These are phyloP conservation scores for Didymella arachidicola DNA, from an alignment of 2,329 filamentous ascomycete genomes.

Conservation along the genomic window DNA sequence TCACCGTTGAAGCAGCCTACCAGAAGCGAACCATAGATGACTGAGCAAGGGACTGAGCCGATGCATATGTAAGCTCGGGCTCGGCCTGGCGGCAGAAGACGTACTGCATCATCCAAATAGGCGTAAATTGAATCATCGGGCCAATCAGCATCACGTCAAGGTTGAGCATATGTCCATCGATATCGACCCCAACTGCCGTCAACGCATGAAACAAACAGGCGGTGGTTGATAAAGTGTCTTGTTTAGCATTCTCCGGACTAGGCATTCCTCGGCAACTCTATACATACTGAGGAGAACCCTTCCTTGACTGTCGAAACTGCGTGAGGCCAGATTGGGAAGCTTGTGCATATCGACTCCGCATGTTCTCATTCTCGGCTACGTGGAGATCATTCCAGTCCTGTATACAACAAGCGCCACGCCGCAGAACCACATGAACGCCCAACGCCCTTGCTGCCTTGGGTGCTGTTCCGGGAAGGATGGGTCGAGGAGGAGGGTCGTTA, in stretches of 20 bases:
- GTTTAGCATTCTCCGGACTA: slow-evolving; percentile 15
- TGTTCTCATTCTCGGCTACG: slow-evolving; percentile 47
- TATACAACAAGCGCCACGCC: slow-evolving; percentile 34
- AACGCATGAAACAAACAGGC: background rate
- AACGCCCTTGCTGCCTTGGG: slow-evolving; percentile 23
- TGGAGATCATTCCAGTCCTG: slow-evolving; percentile 41
- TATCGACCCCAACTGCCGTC: background rate
- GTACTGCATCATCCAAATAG: slow-evolving; percentile 33
- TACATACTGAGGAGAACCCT: slow-evolving; percentile 30
- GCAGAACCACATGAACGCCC: slow-evolving; percentile 43
- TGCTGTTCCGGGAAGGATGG: slow-evolving; percentile 13
- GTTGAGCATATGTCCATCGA: background rate
- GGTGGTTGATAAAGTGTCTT: background rate
- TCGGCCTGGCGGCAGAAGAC: slow-evolving; percentile 33
- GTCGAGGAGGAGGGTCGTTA: background rate
- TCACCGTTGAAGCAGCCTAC: slow-evolving; percentile 31
- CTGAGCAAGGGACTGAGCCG: slow-evolving; percentile 21
- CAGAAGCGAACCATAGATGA: slow-evolving; percentile 23
- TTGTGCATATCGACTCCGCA: slow-evolving; percentile 40
- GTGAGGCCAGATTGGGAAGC: slow-evolving; percentile 34
- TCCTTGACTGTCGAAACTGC: slow-evolving; percentile 31
- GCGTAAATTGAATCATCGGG: slow-evolving; percentile 31
- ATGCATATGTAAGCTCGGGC: slow-evolving; percentile 22
- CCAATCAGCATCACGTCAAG: slow-evolving; percentile 9
- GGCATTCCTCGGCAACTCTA: slow-evolving; percentile 11